Conservation (phyloP, 1,284 basidiomycete genomes). For the Ceratobasidium sp. region DNA sequence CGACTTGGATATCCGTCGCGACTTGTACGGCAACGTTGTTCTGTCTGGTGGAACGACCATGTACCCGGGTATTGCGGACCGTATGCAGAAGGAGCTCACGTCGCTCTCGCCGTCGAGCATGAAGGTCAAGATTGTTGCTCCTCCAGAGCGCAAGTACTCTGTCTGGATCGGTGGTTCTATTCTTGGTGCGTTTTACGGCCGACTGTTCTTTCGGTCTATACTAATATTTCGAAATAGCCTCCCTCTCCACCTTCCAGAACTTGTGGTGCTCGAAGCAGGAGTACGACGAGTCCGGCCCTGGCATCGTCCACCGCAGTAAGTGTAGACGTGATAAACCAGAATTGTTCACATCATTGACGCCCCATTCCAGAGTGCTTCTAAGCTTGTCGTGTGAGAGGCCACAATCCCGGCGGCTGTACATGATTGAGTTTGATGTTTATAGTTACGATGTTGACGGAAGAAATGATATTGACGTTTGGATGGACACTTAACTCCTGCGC, state of each 20-base stretch:
- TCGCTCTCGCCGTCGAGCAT: conserved; percentile 64
- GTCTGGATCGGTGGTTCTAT: conserved; percentile 99
- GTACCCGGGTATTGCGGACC: conserved; percentile 73
- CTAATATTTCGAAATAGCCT: conserved; percentile 61
- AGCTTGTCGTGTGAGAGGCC: background rate
- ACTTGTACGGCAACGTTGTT: conserved; percentile 67
- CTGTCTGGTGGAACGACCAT: conserved; percentile 74
- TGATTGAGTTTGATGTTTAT: conserved; percentile 15
- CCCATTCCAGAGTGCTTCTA: conserved; percentile 47
- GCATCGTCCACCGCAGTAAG: conserved; percentile 81
- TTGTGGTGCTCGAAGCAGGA: conserved; percentile 93
- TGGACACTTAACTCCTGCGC: background rate
- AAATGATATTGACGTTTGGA: conserved; percentile 38
- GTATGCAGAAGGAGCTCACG: conserved; percentile 76
- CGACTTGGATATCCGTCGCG: conserved; percentile 63
- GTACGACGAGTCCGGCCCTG: conserved; percentile 88
- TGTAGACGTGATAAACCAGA: conserved; percentile 9
- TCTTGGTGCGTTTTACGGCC: conserved; percentile 55
- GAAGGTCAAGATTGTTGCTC: conserved; percentile 91
- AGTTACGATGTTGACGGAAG: conserved; percentile 38
- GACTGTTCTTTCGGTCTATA: background rate
- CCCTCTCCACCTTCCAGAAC: conserved; percentile 95
- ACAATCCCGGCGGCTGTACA: background rate
- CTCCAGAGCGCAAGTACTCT: conserved; percentile 92
- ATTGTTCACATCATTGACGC: background rate